phyloP scores from a whole-genome alignment of 331 rosid species.

The Prunus yedoensis region DNA sequence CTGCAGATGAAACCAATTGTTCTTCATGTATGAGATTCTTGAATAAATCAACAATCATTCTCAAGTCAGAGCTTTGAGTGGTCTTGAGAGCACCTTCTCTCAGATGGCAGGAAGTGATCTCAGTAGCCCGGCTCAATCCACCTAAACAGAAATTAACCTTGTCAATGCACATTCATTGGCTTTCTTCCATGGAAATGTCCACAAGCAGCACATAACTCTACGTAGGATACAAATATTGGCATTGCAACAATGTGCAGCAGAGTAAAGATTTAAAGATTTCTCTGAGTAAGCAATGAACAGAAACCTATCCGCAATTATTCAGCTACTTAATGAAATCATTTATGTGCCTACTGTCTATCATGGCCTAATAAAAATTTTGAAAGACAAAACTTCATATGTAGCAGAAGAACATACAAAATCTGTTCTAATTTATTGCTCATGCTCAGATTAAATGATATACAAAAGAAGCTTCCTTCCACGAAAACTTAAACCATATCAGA shows the following conservation, averaged over 20 bases:
- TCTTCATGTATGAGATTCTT: slow-evolving; percentile 19
- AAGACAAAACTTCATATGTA: background rate
- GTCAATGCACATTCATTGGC: slow-evolving; percentile 8
- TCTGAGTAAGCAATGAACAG: too few species aligned
- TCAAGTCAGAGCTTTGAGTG: slow-evolving; percentile 1
- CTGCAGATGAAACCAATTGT: slow-evolving; percentile 17
- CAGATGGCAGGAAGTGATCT: slow-evolving; percentile 9
- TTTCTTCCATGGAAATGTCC: slow-evolving; percentile 3
- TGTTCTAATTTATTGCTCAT: background rate
- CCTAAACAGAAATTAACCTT: slow-evolving; percentile 29
- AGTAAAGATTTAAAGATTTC: background rate
- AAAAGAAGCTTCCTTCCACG: background rate
- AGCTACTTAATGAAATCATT: background rate
- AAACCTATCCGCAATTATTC: background rate
- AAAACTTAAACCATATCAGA: background rate
- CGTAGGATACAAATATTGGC: background rate
- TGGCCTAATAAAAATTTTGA: background rate
- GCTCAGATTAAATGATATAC: background rate
- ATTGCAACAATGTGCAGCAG: slow-evolving; percentile 1
- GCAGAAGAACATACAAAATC: background rate
- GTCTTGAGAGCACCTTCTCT: slow-evolving; percentile 11
- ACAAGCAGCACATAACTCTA: background rate
- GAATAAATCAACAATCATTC: background rate
- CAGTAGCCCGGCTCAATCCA: slow-evolving; percentile 26
- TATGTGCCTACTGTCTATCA: background rate